Base-by-base conservation (phyloP, 768 basidiomycete species). In the Kwoniella europaea region DNA sequence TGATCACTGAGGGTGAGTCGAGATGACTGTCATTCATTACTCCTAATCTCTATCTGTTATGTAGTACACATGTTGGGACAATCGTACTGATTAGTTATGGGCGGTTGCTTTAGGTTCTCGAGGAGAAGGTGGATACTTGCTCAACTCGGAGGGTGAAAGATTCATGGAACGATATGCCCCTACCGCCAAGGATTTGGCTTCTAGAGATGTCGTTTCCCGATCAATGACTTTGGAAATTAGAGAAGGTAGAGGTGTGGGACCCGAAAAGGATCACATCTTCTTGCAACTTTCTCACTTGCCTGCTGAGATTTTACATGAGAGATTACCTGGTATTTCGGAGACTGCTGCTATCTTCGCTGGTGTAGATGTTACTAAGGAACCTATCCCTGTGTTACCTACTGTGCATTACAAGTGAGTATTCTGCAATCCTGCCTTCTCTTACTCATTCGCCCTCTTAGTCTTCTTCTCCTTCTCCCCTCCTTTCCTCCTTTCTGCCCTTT, bases 161-260 rank as follows among this genome's bases (percentile, higher is more conserved):
- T 99, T 99, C 88, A 99, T 99, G 97, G 96, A 98, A 85, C 93
- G 96, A 84, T 98, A 98, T 84, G 97, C 97, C 0, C 97, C 97
- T 10, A 98, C 96, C 55, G 97, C 97, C 72, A 98, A 98, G 88
- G 97, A 99, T 87, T 89, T 99, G 76, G 97, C 97, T 53, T 99
- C 97, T 57, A 94, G 97, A 82, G 97, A 99, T 82, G 97, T 99
- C 81, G 97, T 99, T 43, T 98, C 97, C 60, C 94, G 97, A 78
- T 94, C 93, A 63, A 99, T 98, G 96, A 99, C 97, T 57, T 88
- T 98, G 76, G 97, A 99, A 85, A 92, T 99, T 79, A 92, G 97
- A 70, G 97, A 99, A 83, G 97, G 97, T 73, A 94, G 97, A 81
- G 97, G 97, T 86, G 94, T 98, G 76, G 97, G 97, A 67, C 92